phyloP scores from a whole-genome alignment of 2,329 filamentous ascomycete genomes.

The Botryotinia convoluta region DNA sequence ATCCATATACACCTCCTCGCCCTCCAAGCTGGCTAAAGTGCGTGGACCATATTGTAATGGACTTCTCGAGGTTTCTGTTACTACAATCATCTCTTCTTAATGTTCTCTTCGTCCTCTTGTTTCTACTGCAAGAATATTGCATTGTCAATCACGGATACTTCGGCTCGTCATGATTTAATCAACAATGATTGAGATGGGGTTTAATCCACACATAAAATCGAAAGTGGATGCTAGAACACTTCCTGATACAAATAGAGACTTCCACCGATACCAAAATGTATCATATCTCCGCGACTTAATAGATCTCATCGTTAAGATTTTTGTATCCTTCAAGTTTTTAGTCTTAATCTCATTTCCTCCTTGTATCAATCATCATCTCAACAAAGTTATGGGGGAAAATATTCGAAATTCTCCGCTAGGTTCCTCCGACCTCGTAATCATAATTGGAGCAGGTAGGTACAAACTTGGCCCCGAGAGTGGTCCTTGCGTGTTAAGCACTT shows the following conservation, averaged over 20 bases:
- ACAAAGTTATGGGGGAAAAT: not conserved
- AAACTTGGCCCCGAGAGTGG: not conserved
- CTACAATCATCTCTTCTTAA: not conserved
- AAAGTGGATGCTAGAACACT: not conserved
- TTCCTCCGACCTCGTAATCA: conserved; percentile 21
- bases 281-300: not conserved
- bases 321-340: not conserved
- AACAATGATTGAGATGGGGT: not conserved
- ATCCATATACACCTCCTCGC: not conserved
- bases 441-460: conserved; percentile 31
- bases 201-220: not conserved
- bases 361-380: not conserved
- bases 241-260: not conserved
- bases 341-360: not conserved
- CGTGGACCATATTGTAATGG: not conserved
- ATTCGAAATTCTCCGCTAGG: not conserved
- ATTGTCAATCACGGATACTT: not conserved
- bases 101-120: not conserved
- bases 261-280: not conserved
- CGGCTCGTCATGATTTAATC: not conserved
- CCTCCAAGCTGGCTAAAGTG: not conserved
- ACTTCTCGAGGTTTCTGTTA: no score
- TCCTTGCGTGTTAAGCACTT: not conserved
- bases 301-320: not conserved
- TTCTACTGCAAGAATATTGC: not conserved